Percentiles rank a stretch among this genome's conserved stretches.
phyloP scores from a whole-genome alignment of 179 eudicot genomes.

The Gypsophila paniculata region DNA sequence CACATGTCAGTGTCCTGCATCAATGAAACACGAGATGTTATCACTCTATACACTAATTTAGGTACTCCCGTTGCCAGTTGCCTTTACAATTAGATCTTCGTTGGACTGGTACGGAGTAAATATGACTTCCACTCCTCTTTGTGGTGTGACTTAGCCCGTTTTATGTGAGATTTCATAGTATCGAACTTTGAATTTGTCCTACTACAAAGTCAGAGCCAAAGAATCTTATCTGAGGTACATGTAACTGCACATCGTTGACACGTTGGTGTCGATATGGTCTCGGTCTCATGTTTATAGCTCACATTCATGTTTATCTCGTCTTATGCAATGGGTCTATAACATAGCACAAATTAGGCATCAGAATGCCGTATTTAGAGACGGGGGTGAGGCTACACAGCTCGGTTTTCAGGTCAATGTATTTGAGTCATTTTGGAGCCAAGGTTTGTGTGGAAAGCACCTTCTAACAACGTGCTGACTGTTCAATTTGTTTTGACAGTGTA shows the following conservation, averaged over 20 bases:
- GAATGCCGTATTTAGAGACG: background rate
- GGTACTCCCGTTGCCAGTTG: too few species aligned
- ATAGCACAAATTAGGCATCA: background rate
- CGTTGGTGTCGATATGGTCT: background rate
- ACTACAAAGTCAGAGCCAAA: background rate
- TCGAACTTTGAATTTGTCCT: background rate
- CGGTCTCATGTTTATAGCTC: background rate
- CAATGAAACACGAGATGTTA: too few species aligned
- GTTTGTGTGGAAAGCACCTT: too few species aligned
- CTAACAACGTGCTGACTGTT: conserved; percentile 1
- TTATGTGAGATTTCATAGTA: too few species aligned
- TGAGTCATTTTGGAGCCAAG: background rate
- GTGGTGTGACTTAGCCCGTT: too few species aligned
- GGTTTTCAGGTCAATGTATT: conserved; percentile 13
- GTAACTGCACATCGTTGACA: background rate
- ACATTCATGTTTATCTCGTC: background rate
- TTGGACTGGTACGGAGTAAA: too few species aligned
- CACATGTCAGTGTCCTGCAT: too few species aligned
- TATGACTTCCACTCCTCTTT: too few species aligned
- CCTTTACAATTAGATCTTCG: too few species aligned
- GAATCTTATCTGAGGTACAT: background rate
- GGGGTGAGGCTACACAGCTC: background rate
- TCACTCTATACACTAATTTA: too few species aligned
- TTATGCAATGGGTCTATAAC: background rate
- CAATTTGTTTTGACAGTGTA: conserved; percentile 48